Conservation (phyloP, 495 filamentous ascomycete genomes). For the Pyronema domesticum region DNA sequence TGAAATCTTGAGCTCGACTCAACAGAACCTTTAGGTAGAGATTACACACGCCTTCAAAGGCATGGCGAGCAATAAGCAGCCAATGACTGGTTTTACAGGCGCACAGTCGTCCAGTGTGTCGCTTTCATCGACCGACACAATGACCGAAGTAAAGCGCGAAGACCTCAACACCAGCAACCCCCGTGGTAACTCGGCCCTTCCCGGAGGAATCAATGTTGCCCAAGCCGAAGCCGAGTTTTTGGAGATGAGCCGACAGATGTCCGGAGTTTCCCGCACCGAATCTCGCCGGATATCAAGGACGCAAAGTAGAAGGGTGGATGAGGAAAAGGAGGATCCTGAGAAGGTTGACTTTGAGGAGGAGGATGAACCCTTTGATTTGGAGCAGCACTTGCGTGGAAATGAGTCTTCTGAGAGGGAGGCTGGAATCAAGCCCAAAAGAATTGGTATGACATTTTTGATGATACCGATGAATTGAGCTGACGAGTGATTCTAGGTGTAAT, state of each 20-base stretch:
- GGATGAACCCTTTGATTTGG: slow-evolving; percentile 52
- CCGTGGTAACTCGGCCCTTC: slow-evolving; percentile 15
- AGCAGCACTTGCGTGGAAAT: slow-evolving; percentile 47
- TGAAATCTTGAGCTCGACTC: too few species aligned
- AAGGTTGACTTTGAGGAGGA: slow-evolving; percentile 6
- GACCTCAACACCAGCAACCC: slow-evolving; percentile 20
- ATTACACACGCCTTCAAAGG: too few species aligned
- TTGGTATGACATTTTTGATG: slow-evolving; percentile 29
- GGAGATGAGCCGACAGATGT: slow-evolving; percentile 54
- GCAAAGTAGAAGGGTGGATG: slow-evolving; percentile 24
- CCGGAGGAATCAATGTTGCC: slow-evolving; percentile 49
- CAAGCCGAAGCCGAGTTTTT: slow-evolving; percentile 62
- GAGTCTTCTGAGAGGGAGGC: slow-evolving; percentile 50
- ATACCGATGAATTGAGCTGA: background rate
- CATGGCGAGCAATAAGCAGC: too few species aligned
- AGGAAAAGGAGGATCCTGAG: slow-evolving; percentile 16
- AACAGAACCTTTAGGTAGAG: too few species aligned
- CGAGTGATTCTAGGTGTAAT: slow-evolving; percentile 38
- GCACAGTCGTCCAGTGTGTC: slow-evolving; percentile 3
- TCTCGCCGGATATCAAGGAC: slow-evolving; percentile 27
- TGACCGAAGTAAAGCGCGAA: slow-evolving; percentile 26
- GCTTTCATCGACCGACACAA: slow-evolving; percentile 28
- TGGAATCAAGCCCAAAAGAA: slow-evolving; percentile 62
- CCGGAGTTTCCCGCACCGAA: slow-evolving; percentile 41
- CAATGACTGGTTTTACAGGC: too few species aligned